A percentile compares a stretch with the other conserved stretches of the same genome.
Evolutionary conservation across 2,329 filamentous ascomycete species (phyloP).

Genomic region (Decorospora gaudefroyi): DNA sequence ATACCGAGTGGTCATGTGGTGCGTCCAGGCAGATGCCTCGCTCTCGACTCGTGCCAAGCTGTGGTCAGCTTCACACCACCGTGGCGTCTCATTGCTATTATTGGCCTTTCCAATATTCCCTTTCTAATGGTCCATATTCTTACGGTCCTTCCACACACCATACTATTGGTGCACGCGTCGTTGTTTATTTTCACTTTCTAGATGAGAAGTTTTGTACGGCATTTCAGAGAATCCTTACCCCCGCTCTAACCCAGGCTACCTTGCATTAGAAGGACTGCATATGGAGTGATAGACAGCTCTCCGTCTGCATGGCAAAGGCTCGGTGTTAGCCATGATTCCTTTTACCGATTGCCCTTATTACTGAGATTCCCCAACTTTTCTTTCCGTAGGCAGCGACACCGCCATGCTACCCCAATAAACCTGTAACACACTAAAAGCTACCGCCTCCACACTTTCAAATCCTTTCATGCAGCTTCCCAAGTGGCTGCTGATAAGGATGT

Average conservation of each 20-base stretch:
- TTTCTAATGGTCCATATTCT: conserved; percentile 12
- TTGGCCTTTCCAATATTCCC: not conserved
- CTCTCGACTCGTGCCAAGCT: conserved; percentile 17
- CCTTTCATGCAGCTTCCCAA: not conserved
- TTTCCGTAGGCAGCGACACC: not conserved
- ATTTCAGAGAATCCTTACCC: conserved; percentile 8
- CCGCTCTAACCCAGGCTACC: not conserved
- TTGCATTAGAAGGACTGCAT: conserved; percentile 11
- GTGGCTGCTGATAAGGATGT: not conserved
- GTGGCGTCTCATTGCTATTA: conserved; percentile 13
- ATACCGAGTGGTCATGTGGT: conserved; percentile 17
- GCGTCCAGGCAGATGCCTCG: conserved; percentile 19
- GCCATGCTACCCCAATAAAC: conserved; percentile 14
- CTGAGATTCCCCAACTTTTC: conserved; percentile 12
- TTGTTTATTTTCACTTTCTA: not conserved
- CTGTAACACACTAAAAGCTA: conserved; percentile 9
- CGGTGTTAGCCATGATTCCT: conserved; percentile 2
- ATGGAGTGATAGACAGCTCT: not conserved
- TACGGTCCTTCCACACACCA: not conserved
- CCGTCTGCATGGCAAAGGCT: not conserved
- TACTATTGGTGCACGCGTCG: not conserved
- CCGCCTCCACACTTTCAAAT: conserved; percentile 1
- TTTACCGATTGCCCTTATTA: conserved; percentile 1
- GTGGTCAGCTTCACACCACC: conserved; percentile 24
- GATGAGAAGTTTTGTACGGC: not conserved